Base-by-base conservation (phyloP, 805 yeast species). In the Diddensiella santjacobensis region DNA sequence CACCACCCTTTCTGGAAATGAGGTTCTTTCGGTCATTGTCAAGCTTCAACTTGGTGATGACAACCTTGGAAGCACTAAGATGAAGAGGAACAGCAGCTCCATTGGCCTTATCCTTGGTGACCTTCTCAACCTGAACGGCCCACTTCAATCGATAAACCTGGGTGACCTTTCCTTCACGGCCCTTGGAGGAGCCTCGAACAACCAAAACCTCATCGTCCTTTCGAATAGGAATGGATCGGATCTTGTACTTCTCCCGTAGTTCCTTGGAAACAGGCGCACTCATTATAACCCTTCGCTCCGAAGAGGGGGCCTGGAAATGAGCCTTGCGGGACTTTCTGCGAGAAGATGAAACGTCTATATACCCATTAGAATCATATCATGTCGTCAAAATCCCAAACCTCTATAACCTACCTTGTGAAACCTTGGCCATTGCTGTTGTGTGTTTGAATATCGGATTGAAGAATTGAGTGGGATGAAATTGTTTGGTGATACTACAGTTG, bases 241-340 rank as follows among this genome's bases (percentile, higher is more conserved):
- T 79, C 74, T 89, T 89, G 87, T 90, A 93, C 81, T 93, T 84
- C 75, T 84, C 95, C 75, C 95, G 85, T 77, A 93, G 87, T 81
- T 93, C 99, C 83, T 93, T 93, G 68, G 98, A 91, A 71, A 93
- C 83, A 70, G 98, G 97, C 73, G 99, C 98, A 69, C 97, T 86
- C 84, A 93, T 79, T 74, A 93, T 78, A 64, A 75, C 78, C 80
- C 98, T 87, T 80, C 97, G 87, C 71, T 79, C 87, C 64, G 91
- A 84, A 62, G 99, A 91, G 70, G 98, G 95, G 66, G 99, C 95
- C 69, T 79, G 80, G 91, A 93, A 93, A 85, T 93, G 87, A 76
- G 98, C 98, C 87, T 93, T 93, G 87, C 99, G 90, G 75, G 97
- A 81, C 85, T 93, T 93, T 77, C 95, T 86, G 83, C 99, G 93